These are phyloP conservation scores for Phaeophleospora eucalypticola DNA, from an alignment of 2,329 filamentous ascomycete species.

Conservation along the genomic window DNA sequence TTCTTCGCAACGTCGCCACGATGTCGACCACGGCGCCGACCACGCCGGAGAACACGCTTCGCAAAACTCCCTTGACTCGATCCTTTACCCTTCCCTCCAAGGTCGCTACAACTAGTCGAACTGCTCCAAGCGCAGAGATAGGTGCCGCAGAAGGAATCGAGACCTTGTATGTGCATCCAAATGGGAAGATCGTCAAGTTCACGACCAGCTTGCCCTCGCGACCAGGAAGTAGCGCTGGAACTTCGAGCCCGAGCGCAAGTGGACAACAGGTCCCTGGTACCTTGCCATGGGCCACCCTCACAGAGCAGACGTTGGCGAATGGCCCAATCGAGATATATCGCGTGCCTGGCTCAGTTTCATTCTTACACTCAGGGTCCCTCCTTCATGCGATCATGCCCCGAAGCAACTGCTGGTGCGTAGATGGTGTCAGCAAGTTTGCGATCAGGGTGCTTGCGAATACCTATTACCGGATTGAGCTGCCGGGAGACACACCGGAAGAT, in stretches of 20 bases:
- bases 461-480: slow-evolving; percentile 88
- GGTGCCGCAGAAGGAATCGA: slow-evolving; percentile 52
- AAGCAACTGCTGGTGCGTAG: slow-evolving; percentile 91
- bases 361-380: slow-evolving; percentile 78
- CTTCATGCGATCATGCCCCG: slow-evolving; percentile 83
- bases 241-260: slow-evolving; percentile 20
- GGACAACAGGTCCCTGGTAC: slow-evolving; percentile 48
- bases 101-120: slow-evolving; percentile 30
- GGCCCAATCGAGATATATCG: slow-evolving; percentile 80
- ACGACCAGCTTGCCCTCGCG: slow-evolving; percentile 36
- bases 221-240: slow-evolving; percentile 21
- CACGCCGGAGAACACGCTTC: slow-evolving; percentile 27
- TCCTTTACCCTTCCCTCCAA: slow-evolving; percentile 47
- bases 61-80: slow-evolving; percentile 34
- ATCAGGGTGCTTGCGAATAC: slow-evolving; percentile 76
- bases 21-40: slow-evolving; percentile 26
- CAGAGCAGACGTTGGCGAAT: slow-evolving; percentile 76
- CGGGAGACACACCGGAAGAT: slow-evolving; percentile 61
- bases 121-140: slow-evolving; percentile 30
- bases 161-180: slow-evolving; percentile 70
- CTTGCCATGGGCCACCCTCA: slow-evolving; percentile 68
- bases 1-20: slow-evolving; percentile 5
- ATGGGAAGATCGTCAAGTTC: slow-evolving; percentile 68
- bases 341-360: slow-evolving; percentile 79
- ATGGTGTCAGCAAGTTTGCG: slow-evolving; percentile 80